phyloP scores from a whole-genome alignment of 495 filamentous ascomycete genomes.

The Aspergillus mulundensis region DNA sequence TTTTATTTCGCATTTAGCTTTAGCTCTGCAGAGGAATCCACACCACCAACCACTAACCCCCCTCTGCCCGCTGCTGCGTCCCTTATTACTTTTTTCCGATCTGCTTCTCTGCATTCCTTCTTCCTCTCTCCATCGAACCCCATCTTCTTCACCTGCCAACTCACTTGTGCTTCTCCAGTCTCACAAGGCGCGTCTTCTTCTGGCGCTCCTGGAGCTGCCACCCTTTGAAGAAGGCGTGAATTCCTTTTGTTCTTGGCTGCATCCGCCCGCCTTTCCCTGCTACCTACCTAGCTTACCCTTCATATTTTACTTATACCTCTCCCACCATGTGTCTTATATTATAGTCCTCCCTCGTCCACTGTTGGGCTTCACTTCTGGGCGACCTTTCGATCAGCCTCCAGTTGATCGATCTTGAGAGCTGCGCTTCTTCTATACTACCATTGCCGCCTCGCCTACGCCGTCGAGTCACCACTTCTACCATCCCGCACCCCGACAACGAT shows the following conservation, averaged over 20 bases:
- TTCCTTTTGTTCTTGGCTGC: conserved; percentile 25
- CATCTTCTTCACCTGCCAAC: conserved; percentile 22
- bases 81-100: conserved; percentile 24
- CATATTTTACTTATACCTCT: conserved; percentile 7
- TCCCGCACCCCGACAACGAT: background rate
- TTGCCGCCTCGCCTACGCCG: conserved; percentile 10
- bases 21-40: conserved; percentile 11
- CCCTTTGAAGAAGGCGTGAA: conserved; percentile 29
- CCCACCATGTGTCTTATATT: conserved; percentile 42
- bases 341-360: conserved; percentile 40
- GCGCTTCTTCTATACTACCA: conserved; percentile 10
- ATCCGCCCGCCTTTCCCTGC: conserved; percentile 21
- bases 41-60: conserved; percentile 13
- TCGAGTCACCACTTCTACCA: conserved; percentile 10
- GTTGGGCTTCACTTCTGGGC: conserved; percentile 28
- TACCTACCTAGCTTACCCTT: conserved; percentile 6
- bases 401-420: conserved; percentile 35
- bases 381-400: conserved; percentile 30
- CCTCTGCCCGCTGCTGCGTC: conserved; percentile 9
- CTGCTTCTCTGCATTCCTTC: conserved; percentile 24
- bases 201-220: conserved; percentile 36
- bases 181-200: conserved; percentile 30
- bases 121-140: conserved; percentile 18
- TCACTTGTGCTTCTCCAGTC: conserved; percentile 20
- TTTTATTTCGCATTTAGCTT: conserved; percentile 14